Evolutionary conservation across 2,329 filamentous ascomycete species (phyloP).

Genomic region (Cladobotryum mycophilum): DNA sequence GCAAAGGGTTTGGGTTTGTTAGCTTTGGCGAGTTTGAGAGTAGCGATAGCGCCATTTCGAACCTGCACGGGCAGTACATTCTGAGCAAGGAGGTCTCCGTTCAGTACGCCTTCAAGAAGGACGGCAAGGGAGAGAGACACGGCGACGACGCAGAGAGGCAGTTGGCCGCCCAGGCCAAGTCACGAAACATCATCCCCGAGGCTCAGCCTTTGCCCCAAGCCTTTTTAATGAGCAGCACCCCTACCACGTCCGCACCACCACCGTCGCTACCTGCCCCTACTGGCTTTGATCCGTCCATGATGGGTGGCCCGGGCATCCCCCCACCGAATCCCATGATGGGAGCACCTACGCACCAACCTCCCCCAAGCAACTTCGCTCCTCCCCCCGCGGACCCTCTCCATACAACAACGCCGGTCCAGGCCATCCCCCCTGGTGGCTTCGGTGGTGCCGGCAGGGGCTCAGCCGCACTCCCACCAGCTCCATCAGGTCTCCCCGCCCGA

Average conservation of each 20-base stretch:
- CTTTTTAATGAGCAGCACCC: constrained; percentile 44
- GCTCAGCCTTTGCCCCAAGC: constrained; percentile 69
- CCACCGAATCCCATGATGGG: constrained; percentile 20
- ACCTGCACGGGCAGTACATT: constrained; percentile 93
- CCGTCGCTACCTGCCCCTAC: constrained; percentile 17
- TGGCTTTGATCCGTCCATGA: constrained; percentile 31
- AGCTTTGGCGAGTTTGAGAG: constrained; percentile 90
- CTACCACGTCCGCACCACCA: constrained; percentile 20
- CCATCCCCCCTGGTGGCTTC: constrained; percentile 18
- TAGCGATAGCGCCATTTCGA: constrained; percentile 82
- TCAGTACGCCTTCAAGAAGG: constrained; percentile 99
- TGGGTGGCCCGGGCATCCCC: constrained; percentile 20
- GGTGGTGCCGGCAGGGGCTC: constrained; percentile 21
- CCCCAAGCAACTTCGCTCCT: constrained; percentile 31
- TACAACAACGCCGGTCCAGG: constrained; percentile 24
- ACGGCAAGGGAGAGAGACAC: constrained; percentile 93
- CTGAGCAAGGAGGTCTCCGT: constrained; percentile 96
- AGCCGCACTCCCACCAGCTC: constrained; percentile 41
- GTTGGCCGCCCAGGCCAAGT: constrained; percentile 86
- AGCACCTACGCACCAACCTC: constrained; percentile 29
- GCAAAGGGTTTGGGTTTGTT: constrained; percentile 95
- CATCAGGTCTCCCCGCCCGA: constrained; percentile 44
- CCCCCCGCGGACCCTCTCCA: constrained; percentile 28
- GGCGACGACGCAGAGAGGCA: constrained; percentile 90
- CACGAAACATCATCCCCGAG: constrained; percentile 84